Conservation (phyloP, 179 eudicot species). For the Spergularia azorica region DNA sequence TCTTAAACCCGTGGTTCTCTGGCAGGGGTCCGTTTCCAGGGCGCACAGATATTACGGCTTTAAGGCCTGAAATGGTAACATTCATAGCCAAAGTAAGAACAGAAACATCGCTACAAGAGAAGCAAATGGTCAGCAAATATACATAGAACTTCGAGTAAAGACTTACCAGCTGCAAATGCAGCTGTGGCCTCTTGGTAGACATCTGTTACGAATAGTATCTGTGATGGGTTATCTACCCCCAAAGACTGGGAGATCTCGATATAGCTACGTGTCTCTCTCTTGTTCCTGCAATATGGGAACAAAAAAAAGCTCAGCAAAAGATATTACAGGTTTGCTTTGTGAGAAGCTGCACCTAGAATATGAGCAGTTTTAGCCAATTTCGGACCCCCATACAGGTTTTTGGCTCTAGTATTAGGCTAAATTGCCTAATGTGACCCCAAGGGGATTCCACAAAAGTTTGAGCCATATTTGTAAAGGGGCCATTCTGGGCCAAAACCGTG, state of each 20-base stretch:
- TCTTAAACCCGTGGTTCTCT: constrained; percentile 79
- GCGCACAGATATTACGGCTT: constrained; percentile 73
- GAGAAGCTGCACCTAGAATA: neutral
- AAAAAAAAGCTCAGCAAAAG: neutral
- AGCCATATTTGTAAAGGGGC: too few relatives aligned
- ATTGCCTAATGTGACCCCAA: too few relatives aligned
- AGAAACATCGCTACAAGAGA: neutral
- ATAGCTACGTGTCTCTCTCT: constrained; percentile 81
- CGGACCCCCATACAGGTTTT: too few relatives aligned
- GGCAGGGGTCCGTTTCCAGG: constrained; percentile 93
- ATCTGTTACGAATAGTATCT: constrained; percentile 80
- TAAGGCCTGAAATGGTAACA: constrained; percentile 66
- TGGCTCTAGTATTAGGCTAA: too few relatives aligned
- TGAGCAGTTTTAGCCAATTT: neutral
- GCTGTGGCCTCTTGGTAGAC: constrained; percentile 92
- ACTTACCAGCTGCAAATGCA: constrained; percentile 88
- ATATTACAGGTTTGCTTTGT: neutral
- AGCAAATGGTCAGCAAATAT: neutral
- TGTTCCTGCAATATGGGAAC: constrained; percentile 51
- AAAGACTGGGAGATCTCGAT: constrained; percentile 65
- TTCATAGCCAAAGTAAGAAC: neutral
- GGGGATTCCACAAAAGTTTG: too few relatives aligned
- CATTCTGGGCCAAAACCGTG: too few relatives aligned
- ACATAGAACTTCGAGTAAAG: neutral
- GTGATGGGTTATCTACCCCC: constrained; percentile 81